Base-by-base conservation (phyloP, 2,329 filamentous ascomycete species). In the Fusarium lateritium region DNA sequence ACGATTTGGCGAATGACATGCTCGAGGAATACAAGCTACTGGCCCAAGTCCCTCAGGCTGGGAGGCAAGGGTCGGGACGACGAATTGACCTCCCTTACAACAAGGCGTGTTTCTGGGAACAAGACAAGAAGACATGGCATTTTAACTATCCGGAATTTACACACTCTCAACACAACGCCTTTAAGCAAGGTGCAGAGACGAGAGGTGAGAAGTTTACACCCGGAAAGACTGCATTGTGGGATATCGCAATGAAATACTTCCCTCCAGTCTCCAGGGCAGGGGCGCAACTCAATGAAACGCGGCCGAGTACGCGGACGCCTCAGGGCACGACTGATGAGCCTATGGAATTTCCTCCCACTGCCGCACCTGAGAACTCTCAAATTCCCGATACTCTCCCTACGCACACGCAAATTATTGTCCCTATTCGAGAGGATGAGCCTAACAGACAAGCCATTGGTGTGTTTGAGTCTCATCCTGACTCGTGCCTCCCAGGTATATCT, bases 141-240 rank as follows among this genome's bases (percentile, higher is more conserved):
- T 80, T 89, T 6, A 76, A 86, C 51, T 91, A 91, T 69, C 89
- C 89, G 1, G 85, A 88, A 65, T 90, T 91, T 87, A 89, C 85
- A 1, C 83, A 87, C 57, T 79, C 87, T 8, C 88, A 91, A 64
- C 84, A 85, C 57, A 82, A 85, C 34, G 85, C 84, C 3, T 90
- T 89, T 75, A 78, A 81, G 19, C 75, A 82, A n/a, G 86, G 85
- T 17, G 87, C 88, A 2, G 71, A 78, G 33, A 78, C 79, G 1
- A 80, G 85, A 34, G 80, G 81, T 1, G 88, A 91, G 70, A 78
- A 82, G 21, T 91, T 91, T 54, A 78, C 77, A 1, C 85, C 84
- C 4, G 84, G 83, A 3, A 82, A 82, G 60, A 82, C 85, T 4
- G 80, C 79, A 0, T 76, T 89, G 22, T 90, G 86, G 88, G 78